Evolutionary conservation across 805 yeast species (phyloP).

Genomic region (Tetrapisispora iriomotensis): DNA sequence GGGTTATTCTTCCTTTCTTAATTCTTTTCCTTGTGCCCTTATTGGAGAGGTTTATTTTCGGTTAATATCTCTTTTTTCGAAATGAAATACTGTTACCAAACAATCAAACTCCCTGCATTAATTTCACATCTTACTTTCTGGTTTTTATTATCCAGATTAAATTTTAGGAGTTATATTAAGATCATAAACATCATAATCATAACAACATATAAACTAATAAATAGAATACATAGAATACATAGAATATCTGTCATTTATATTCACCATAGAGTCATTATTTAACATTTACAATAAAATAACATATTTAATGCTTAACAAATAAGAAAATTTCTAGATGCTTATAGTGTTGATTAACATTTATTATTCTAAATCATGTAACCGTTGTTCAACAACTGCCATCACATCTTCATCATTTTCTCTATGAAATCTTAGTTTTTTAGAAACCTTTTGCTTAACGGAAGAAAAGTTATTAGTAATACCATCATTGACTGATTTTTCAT

Average conservation of each 20-base stretch:
- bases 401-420: constrained; percentile 35
- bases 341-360: no score
- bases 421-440: constrained; percentile 33
- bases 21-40: constrained; percentile 26
- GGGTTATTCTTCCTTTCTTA: constrained; percentile 23
- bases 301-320: no score
- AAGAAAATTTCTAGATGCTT: no score
- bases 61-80: constrained; percentile 9
- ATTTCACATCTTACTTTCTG: not conserved
- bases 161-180: no score
- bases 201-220: no score
- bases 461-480: not conserved
- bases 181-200: no score
- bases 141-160: not conserved
- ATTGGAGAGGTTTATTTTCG: constrained; percentile 24
- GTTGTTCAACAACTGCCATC: constrained; percentile 45
- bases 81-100: no score
- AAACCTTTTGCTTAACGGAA: constrained; percentile 6
- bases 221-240: no score
- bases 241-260: no score
- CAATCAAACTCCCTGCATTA: constrained; percentile 2
- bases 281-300: no score
- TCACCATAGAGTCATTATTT: no score
- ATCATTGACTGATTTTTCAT: constrained; percentile 3
- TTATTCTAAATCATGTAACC: constrained; percentile 32